These are phyloP conservation scores for Aspergillus bertholletiae DNA, from an alignment of 495 filamentous ascomycete genomes.

Conservation along the genomic window DNA sequence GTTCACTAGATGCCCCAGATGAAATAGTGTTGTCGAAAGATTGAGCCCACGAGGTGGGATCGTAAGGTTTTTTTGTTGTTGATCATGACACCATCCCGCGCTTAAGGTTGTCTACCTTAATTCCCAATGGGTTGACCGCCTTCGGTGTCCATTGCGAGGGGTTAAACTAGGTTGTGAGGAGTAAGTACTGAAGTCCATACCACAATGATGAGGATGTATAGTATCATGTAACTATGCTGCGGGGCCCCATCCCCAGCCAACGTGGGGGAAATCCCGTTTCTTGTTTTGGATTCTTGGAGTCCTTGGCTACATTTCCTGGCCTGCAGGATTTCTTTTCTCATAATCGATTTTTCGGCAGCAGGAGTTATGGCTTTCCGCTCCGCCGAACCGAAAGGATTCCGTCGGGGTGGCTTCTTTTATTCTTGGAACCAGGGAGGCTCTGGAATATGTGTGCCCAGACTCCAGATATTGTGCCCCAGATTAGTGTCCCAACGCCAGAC, in stretches of 20 bases:
- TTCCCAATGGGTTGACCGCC: neutral
- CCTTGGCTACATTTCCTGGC: neutral
- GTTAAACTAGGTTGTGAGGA: no score
- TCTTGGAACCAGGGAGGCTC: neutral
- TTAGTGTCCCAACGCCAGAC: no score
- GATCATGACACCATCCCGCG: neutral
- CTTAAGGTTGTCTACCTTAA: neutral
- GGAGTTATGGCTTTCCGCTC: conserved; percentile 19
- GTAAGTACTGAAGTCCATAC: no score
- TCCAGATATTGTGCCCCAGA: neutral
- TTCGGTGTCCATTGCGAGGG: neutral
- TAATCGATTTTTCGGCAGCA: no score
- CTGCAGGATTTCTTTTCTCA: no score
- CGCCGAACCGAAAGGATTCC: conserved; percentile 20
- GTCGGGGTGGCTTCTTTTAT: neutral
- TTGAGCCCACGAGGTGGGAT: neutral
- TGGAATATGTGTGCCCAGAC: neutral
- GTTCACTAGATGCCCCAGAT: neutral
- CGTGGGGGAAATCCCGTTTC: no score
- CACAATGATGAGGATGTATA: no score
- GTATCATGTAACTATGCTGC: no score
- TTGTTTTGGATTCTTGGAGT: no score
- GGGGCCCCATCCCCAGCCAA: no score
- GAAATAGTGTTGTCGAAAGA: neutral
- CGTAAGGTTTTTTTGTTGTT: neutral